Evolutionary conservation across 139 green algal genomes (phyloP), one percentile per base, ranked within the genome.

Genomic region (Edaphochlamys debaryana): DNA sequence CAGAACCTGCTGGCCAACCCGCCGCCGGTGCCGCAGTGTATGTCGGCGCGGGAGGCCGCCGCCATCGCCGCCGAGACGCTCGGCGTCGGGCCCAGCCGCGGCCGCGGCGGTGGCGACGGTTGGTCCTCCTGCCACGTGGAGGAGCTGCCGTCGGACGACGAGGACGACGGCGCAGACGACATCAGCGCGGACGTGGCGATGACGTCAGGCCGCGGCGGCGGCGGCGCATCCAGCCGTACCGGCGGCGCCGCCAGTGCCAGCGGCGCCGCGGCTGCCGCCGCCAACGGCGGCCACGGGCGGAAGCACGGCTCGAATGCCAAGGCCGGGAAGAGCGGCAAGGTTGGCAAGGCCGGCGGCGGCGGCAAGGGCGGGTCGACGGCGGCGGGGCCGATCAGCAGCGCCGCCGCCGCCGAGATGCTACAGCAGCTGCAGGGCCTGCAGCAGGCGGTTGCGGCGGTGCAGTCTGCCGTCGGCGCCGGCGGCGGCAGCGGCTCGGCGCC

Each of bases 401-500:
- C 62, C 41, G 75, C 75, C 2, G 60, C 60, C 0, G 75, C 75
- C 4, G 75, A 81, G 75, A 81, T 81, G 75, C 58, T 81, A 40
- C 75, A 81, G 75, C 75, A 81, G 75, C 75, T 81, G 36, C 75
- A 81, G 75, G 75, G 75, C 19, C 75, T 81, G 75, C 75, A 81
- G 62, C 62, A 71, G 40, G 75, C 75, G 38, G 75, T 81, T 60
- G 75, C 60, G 20, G 75, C 75, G n/a, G 75, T 81, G n/a, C 75
- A 81, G 58, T 64, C 30, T 60, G 75, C 60, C 8, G 75, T 81
- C 36, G 75, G 75, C 29, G 75, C 41, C 15, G 60, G 40, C n/a
- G 58, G 36, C 25, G 27, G 42, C 30, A 20, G 29, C 34, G 22
- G 22, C 4, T 36, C n/a, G 29, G n/a, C n/a, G n/a, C n/a, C n/a